These are phyloP conservation scores for Penicillium steckii DNA, from an alignment of 495 filamentous ascomycete species.

Conservation along the genomic window DNA sequence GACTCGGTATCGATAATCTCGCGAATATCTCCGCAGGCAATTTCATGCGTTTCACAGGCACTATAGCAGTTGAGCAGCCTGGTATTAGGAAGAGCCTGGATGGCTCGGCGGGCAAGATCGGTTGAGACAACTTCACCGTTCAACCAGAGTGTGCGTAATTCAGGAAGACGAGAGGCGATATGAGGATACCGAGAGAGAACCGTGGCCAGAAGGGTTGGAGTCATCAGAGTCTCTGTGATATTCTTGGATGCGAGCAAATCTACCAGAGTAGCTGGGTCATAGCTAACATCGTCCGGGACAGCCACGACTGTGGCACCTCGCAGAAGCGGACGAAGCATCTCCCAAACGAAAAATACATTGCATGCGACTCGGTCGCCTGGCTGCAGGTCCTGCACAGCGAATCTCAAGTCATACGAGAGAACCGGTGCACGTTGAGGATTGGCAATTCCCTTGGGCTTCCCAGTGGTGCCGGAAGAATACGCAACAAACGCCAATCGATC, in stretches of 20 bases:
- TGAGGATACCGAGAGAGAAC: conserved; percentile 58
- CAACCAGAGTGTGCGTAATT: conserved; percentile 62
- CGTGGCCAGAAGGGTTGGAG: conserved; percentile 66
- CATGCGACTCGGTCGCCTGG: conserved; percentile 68
- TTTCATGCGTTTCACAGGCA: conserved; percentile 71
- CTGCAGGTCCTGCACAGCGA: conserved; percentile 56
- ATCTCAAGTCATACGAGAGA: conserved; percentile 63
- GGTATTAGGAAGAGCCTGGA: conserved; percentile 59
- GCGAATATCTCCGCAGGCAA: conserved; percentile 68
- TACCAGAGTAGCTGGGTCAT: conserved; percentile 65
- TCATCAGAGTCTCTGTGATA: conserved; percentile 71
- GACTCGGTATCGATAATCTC: conserved; percentile 55
- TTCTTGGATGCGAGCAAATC: conserved; percentile 55
- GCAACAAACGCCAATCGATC: conserved; percentile 65
- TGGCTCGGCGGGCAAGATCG: conserved; percentile 59
- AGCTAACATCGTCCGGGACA: conserved; percentile 66
- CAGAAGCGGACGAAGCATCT: conserved; percentile 67
- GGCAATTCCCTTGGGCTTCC: conserved; percentile 67
- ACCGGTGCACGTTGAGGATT: conserved; percentile 67
- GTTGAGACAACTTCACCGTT: conserved; percentile 72
- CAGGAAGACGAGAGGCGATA: conserved; percentile 54
- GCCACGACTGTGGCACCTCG: conserved; percentile 65
- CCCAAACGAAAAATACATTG: conserved; percentile 76
- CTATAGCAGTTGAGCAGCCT: conserved; percentile 70
- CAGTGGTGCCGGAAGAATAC: conserved; percentile 67